Conservation (phyloP, 768 basidiomycete species). For the Hypholoma sublateritium region DNA sequence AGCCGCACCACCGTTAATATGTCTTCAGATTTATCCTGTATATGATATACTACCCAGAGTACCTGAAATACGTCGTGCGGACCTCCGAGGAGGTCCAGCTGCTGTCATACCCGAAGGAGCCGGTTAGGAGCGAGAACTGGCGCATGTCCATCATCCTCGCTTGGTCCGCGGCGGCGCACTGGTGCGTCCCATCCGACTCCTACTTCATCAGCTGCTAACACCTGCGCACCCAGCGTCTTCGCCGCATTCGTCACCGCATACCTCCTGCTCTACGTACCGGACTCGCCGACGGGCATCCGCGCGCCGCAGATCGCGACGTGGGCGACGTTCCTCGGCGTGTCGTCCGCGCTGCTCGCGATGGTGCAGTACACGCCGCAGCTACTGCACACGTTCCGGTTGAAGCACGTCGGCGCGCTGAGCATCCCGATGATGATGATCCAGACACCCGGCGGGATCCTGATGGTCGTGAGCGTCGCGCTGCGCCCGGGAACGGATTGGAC, state of each 20-base stretch:
- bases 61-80: constrained; percentile 62
- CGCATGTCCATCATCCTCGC: constrained; percentile 72
- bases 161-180: constrained; percentile 67
- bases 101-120: constrained; percentile 44
- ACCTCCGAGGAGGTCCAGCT: constrained; percentile 18
- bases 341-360: constrained; percentile 73
- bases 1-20: background rate
- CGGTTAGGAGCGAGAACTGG: constrained; percentile 69
- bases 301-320: constrained; percentile 44
- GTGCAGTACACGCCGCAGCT: constrained; percentile 92
- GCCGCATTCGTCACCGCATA: constrained; percentile 60
- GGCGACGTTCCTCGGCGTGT: constrained; percentile 87
- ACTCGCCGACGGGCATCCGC: constrained; percentile 34
- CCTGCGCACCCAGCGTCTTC: constrained; percentile 46
- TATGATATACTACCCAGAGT: constrained; percentile 87
- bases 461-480: constrained; percentile 80
- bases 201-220: background rate
- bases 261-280: constrained; percentile 45
- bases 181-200: constrained; percentile 50
- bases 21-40: constrained; percentile 76
- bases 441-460: constrained; percentile 84
- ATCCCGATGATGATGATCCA: constrained; percentile 97
- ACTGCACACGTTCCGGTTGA: constrained; percentile 69
- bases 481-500: constrained; percentile 86
- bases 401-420: constrained; percentile 89